Evolutionary conservation across 352 stramenopile species (phyloP), one percentile per base, ranked within the genome.

Genomic region (Phytophthora niederhauseri): DNA sequence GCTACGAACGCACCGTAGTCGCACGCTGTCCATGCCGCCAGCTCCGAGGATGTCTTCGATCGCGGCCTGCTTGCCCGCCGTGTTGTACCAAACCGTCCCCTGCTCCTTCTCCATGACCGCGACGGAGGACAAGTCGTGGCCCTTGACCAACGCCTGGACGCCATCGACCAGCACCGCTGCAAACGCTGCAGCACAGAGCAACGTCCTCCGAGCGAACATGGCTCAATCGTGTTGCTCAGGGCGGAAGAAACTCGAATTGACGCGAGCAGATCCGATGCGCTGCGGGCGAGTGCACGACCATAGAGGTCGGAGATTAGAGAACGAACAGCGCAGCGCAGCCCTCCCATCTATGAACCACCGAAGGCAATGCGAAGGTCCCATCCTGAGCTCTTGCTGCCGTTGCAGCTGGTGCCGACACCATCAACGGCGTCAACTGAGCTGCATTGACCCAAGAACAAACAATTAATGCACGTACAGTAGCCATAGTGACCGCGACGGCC

Each of bases 1-100:
- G 17, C 11, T n/a, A 26, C 11, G 19, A 28, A 49, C 61, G 30
- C 17, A 76, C 69, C 71, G 71, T n/a, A 78, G 66, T 38, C 71
- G 71, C 12, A 78, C 71, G 20, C 62, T 78, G 50, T 75, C 61
- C 71, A 78, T 78, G 4, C 71, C 71, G 28, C 71, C 67, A 50
- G 52, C 54, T 11, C 67, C 71, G 3, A 78, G 54, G 12, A 78
- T 75, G 57, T 64, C 55, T 36, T 80, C 72, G 38, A 80, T 71
- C 3, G 64, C 36, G 6, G 51, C 38, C 46, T 68, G 56, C 11
- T 66, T 76, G 26, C 68, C 67, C 12, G 36, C 34, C 1, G 63
- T 63, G 14, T 52, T 49, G 31, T 76, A 73, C 72, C 72, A 78
- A 9, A 64, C 55, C 1, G 61, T 60, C 4, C 65, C 65, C n/a